phyloP scores from a whole-genome alignment of 176 grass and related monocot species.

The Lolium perenne region DNA sequence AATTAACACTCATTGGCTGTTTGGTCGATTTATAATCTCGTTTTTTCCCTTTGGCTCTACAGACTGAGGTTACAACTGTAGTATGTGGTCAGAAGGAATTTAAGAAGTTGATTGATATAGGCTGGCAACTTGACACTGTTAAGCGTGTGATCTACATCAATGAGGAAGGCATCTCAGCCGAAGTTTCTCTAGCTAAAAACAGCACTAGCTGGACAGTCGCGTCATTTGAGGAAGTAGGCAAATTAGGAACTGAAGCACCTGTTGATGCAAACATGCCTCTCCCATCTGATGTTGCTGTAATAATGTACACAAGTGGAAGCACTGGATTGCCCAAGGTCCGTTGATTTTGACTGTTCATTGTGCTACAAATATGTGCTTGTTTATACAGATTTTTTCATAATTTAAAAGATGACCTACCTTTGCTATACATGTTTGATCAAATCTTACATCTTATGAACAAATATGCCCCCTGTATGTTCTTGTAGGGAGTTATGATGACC shows the following conservation, averaged over 20 bases:
- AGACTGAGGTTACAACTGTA: slow-evolving; percentile 94
- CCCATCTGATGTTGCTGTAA: slow-evolving; percentile 76
- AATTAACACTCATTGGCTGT: slow-evolving; percentile 8
- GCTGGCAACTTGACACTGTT: slow-evolving; percentile 75
- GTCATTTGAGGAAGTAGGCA: slow-evolving; percentile 73
- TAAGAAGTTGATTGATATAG: slow-evolving; percentile 90
- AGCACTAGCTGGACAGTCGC: slow-evolving; percentile 62
- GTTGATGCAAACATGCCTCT: slow-evolving; percentile 73
- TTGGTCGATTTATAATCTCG: slow-evolving; percentile 30
- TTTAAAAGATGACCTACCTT: neutral
- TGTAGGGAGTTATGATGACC: slow-evolving; percentile 96
- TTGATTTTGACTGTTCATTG: slow-evolving; percentile 23
- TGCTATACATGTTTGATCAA: slow-evolving; percentile 9
- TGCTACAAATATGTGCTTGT: neutral
- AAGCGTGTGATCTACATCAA: slow-evolving; percentile 83
- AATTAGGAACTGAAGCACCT: slow-evolving; percentile 68
- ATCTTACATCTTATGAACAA: slow-evolving; percentile 32
- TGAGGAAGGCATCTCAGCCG: slow-evolving; percentile 70
- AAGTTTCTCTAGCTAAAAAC: slow-evolving; percentile 72
- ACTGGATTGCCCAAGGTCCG: slow-evolving; percentile 93
- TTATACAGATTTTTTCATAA: neutral
- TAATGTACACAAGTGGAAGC: slow-evolving; percentile 99
- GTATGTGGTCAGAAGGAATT: slow-evolving; percentile 92
- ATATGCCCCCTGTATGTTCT: slow-evolving; percentile 40
- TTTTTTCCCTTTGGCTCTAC: slow-evolving; percentile 36